Conservation (phyloP, 768 basidiomycete genomes). For the Kwoniella shandongensis region DNA sequence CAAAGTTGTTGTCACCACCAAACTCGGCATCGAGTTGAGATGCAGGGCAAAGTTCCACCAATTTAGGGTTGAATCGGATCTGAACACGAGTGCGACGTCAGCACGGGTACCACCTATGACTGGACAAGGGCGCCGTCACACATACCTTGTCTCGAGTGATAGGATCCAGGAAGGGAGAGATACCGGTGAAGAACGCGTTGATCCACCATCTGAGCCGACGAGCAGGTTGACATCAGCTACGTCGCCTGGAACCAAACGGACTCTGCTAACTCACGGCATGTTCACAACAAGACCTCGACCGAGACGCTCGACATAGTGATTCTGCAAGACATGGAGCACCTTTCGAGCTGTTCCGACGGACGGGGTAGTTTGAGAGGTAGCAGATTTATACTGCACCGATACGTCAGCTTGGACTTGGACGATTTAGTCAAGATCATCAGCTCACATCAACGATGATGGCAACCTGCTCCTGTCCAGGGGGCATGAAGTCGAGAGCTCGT, state of each 20-base stretch:
- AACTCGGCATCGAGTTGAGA: constrained; percentile 80
- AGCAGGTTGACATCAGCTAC: not conserved
- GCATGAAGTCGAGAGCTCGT: constrained; percentile 85
- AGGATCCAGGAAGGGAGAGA: constrained; percentile 82
- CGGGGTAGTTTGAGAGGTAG: constrained; percentile 78
- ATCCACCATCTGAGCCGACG: constrained; percentile 59
- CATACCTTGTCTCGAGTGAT: constrained; percentile 81
- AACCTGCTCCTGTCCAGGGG: constrained; percentile 75
- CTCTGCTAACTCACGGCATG: constrained; percentile 62
- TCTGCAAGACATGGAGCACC: constrained; percentile 75
- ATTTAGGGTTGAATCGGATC: constrained; percentile 87
- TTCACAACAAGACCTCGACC: constrained; percentile 81
- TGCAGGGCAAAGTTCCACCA: constrained; percentile 70
- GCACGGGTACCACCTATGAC: not conserved
- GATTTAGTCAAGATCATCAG: not conserved
- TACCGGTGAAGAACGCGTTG: constrained; percentile 59
- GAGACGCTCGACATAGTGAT: constrained; percentile 84
- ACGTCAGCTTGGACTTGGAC: not conserved
- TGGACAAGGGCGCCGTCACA: not conserved
- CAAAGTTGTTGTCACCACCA: constrained; percentile 70
- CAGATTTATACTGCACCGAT: constrained; percentile 63
- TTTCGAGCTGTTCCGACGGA: constrained; percentile 77
- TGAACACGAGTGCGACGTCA: constrained; percentile 41
- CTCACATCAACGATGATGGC: constrained; percentile 47
- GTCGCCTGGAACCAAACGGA: not conserved